phyloP scores from a whole-genome alignment of 495 filamentous ascomycete genomes.

The Melanomma pulvis-pyrius region DNA sequence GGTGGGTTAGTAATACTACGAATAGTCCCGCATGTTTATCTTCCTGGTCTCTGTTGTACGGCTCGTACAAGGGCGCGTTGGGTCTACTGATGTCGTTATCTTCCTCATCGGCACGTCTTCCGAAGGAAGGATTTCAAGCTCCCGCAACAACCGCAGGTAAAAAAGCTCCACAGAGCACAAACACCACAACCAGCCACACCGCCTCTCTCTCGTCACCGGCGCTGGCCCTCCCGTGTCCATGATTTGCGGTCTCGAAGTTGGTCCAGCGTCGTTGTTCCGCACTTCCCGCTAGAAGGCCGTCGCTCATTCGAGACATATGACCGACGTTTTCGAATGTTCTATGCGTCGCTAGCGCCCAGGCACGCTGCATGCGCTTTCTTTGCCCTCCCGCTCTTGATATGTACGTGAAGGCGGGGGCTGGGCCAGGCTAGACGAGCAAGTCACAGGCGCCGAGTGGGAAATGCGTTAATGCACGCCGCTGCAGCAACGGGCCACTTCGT shows the following conservation, averaged over 20 bases:
- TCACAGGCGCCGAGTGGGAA: too few species aligned
- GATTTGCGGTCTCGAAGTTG: too few species aligned
- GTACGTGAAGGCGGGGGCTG: too few species aligned
- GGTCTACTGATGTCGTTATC: not conserved
- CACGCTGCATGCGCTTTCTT: not conserved
- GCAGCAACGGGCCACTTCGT: not conserved
- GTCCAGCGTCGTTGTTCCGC: too few species aligned
- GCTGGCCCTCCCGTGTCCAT: too few species aligned
- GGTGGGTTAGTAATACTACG: not conserved
- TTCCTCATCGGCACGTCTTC: not conserved
- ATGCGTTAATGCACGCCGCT: not conserved
- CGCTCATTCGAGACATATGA: not conserved
- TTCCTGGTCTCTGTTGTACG: not conserved
- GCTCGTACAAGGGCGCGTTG: not conserved
- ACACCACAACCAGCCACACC: not conserved
- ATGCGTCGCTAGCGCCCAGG: not conserved
- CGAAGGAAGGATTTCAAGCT: not conserved
- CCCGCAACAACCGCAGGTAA: not conserved
- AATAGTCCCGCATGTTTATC: not conserved
- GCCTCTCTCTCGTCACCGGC: not conserved
- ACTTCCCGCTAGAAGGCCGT: not conserved
- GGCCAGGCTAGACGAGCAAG: not conserved
- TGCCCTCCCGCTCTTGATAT: too few species aligned
- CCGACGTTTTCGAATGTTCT: not conserved
- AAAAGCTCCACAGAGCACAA: too few species aligned